Conservation (phyloP, 2,329 filamentous ascomycete species). For the Sarocladiaceae sp. region DNA sequence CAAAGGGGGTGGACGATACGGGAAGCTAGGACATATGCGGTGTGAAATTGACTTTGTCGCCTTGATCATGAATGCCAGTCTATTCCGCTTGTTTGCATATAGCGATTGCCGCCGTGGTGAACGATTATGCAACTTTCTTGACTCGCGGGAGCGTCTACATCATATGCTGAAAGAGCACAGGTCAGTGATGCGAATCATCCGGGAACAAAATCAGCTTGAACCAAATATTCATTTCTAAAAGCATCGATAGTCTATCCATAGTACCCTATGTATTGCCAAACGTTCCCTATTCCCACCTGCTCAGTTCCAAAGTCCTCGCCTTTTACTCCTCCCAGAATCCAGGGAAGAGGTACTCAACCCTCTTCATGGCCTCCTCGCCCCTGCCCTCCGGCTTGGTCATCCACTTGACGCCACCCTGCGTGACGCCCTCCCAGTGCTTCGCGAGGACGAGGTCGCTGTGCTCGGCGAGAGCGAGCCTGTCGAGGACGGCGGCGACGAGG, state of each 20-base stretch:
- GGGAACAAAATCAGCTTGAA: too few relatives aligned
- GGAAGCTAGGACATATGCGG: too few relatives aligned
- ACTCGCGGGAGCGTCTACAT: too few relatives aligned
- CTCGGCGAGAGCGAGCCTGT: constrained; percentile 74
- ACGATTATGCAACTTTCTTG: too few relatives aligned
- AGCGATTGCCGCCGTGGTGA: too few relatives aligned
- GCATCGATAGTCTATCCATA: neutral
- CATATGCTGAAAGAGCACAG: too few relatives aligned
- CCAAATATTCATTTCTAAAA: too few relatives aligned
- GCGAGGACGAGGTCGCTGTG: constrained; percentile 69
- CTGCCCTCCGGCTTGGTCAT: constrained; percentile 78
- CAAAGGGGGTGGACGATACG: too few relatives aligned
- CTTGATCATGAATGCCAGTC: too few relatives aligned
- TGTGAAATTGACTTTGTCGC: too few relatives aligned
- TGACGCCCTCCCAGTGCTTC: constrained; percentile 72
- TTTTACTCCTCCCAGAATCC: constrained; percentile 54
- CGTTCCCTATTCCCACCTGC: constrained; percentile 4
- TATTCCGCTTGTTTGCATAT: too few relatives aligned
- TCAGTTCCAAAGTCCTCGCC: neutral
- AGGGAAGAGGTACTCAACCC: constrained; percentile 81
- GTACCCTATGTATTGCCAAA: neutral
- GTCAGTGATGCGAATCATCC: too few relatives aligned
- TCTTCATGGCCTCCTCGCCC: constrained; percentile 67
- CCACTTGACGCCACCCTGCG: constrained; percentile 69
- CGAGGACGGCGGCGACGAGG: constrained; percentile 79